A percentile compares a stretch with the other conserved stretches of the same genome.
These are phyloP conservation scores for Ustilaginoidea virens DNA, from an alignment of 2,329 filamentous ascomycete genomes.

Conservation along the genomic window DNA sequence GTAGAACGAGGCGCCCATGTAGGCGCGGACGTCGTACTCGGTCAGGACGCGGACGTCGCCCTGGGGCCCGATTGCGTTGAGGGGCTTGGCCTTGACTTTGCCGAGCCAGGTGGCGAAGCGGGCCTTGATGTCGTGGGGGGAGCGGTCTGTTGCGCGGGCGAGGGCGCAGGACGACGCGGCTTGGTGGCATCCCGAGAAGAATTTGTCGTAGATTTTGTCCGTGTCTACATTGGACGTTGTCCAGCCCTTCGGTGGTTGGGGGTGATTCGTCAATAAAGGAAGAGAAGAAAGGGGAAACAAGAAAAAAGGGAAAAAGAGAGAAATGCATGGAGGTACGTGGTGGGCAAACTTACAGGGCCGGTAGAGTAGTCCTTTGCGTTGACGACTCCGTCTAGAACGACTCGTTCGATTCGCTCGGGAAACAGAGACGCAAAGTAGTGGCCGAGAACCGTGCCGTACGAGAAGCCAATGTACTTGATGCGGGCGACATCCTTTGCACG, in stretches of 20 bases:
- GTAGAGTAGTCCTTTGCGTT: conserved; percentile 16
- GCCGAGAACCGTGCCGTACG: conserved; percentile 18
- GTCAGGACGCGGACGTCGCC: conserved; percentile 11
- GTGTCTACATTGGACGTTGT: conserved; percentile 17
- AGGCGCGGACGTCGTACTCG: conserved; percentile 5
- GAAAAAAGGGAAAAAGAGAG: neutral
- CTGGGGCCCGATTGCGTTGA: conserved; percentile 7
- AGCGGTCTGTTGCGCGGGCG: conserved; percentile 1
- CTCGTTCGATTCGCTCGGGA: conserved; percentile 16
- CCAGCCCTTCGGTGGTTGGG: conserved; percentile 10
- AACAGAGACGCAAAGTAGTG: conserved; percentile 12
- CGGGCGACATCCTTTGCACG: conserved; percentile 6
- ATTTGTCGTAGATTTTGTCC: conserved; percentile 12
- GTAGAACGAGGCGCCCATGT: conserved; percentile 14
- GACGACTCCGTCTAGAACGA: conserved; percentile 19
- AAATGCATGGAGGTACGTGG: neutral
- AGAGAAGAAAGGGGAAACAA: neutral
- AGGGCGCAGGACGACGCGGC: conserved; percentile 5
- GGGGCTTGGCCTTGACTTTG: conserved; percentile 10
- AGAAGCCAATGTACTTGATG: conserved; percentile 29
- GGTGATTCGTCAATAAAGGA: neutral
- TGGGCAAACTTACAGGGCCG: conserved; percentile 10
- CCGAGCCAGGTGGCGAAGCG: conserved; percentile 13
- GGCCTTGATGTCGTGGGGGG: conserved; percentile 2
- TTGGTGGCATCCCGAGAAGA: conserved; percentile 18